Base-by-base conservation (phyloP, 352 stramenopile genomes). In the Phytophthora megakarya region DNA sequence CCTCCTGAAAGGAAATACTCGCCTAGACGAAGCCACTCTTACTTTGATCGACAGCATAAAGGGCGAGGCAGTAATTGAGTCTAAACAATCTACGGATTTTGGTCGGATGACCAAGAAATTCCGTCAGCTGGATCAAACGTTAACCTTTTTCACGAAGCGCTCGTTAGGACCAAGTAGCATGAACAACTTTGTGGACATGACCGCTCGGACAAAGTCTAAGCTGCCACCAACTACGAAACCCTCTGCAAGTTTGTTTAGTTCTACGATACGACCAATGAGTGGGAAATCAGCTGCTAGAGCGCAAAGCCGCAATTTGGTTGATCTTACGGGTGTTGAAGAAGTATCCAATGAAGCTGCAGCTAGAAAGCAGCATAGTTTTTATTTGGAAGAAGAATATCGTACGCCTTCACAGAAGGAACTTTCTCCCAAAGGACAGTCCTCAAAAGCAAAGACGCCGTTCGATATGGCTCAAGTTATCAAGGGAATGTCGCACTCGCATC, bases 351-450 rank as follows among this genome's bases (percentile, higher is more conserved):
- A 81, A 69, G 66, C 71, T n/a, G 73, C 76, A 28, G 70, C 78
- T 28, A 79, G 85, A 61, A 88, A 80, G 43, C 76, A 76, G 4
- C 84, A 94, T 42, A 90, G 75, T 16, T 94, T 94, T 26, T 94
- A 93, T 39, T 75, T 72, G 6, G 82, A 94, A 65, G 77, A 81
- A 47, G 76, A 88, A 30, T 87, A 85, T 11, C 61, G 65, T 4
- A 43, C 52, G 16, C 44, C 66, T n/a, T 49, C 51, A 22, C 68
- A 45, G 19, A 71, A 47, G 30, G 56, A 65, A 21, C 43, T 61
- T 22, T 71, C 57, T 11, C 22, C 55, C 19, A 58, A 46, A 39
- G 42, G 72, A 15, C 60, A 52, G n/a, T n/a, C 73, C 53, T n/a
- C 35, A 15, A 76, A 66, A 30, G n/a, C 56, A n/a, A 85, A 80